Percentiles rank a stretch among this genome's conserved stretches.
Evolutionary conservation across 306 rosid species (phyloP).

Genomic region (Casuarina cunninghamiana): DNA sequence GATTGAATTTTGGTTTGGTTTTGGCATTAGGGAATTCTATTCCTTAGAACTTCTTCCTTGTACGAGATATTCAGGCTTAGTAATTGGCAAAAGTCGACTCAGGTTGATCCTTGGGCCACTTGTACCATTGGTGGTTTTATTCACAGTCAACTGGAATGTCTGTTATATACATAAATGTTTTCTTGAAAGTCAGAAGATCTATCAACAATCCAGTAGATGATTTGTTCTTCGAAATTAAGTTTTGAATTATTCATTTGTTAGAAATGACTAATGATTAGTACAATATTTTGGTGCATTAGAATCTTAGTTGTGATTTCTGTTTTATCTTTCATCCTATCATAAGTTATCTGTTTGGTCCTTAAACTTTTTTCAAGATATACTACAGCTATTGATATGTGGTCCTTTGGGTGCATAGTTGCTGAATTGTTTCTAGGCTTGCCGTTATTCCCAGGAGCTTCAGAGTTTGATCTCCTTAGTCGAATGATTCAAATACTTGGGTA

Average conservation of each 20-base stretch:
- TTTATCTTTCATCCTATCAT: conserved; percentile 19
- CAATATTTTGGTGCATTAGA: conserved; percentile 10
- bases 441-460: conserved; percentile 97
- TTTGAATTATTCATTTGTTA: background rate
- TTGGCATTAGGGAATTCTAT: background rate
- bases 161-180: background rate
- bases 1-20: background rate
- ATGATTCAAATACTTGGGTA: conserved; percentile 98
- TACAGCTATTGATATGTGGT: conserved; percentile 99
- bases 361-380: conserved; percentile 65
- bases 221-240: conserved; percentile 4
- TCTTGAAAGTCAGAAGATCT: background rate
- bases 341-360: conserved; percentile 39
- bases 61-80: background rate
- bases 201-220: conserved; percentile 8
- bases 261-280: background rate
- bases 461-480: conserved; percentile 88
- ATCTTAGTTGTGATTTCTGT: conserved; percentile 4
- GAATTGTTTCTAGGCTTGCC: conserved; percentile 97
- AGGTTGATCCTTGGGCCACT: background rate
- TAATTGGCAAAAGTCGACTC: background rate
- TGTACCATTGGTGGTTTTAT: background rate
- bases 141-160: background rate
- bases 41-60: background rate
- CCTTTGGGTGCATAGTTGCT: conserved; percentile 99